Percentiles rank a stretch among this genome's conserved stretches.
Conservation (phyloP, 441 rosid genomes). For the Metrosideros polymorpha region DNA sequence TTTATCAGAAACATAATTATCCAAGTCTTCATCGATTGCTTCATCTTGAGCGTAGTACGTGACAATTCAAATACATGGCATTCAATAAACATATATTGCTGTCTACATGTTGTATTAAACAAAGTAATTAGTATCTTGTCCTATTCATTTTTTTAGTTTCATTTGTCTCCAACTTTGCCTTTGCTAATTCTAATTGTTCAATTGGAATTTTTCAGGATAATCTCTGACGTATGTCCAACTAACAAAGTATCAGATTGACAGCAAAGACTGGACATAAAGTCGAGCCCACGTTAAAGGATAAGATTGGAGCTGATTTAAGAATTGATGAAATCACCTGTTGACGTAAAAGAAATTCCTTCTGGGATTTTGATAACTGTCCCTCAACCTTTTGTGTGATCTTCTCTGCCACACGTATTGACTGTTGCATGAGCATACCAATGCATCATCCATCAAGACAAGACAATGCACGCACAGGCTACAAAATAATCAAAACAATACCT, state of each 20-base stretch:
- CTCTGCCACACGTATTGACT: slow-evolving; percentile 99
- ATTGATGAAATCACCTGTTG: slow-evolving; percentile 71
- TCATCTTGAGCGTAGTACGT: neutral
- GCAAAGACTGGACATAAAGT: neutral
- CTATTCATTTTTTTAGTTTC: neutral
- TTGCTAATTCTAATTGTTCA: neutral
- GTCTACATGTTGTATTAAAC: neutral
- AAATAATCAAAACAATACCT: slow-evolving; percentile 39
- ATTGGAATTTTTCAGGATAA: neutral
- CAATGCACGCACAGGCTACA: slow-evolving; percentile 7
- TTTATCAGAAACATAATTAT: neutral
- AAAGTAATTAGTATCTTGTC: neutral
- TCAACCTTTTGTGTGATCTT: slow-evolving; percentile 97
- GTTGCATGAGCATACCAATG: slow-evolving; percentile 28
- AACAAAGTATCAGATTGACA: neutral
- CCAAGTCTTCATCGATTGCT: neutral
- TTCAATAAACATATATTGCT: neutral
- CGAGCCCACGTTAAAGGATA: neutral
- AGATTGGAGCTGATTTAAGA: neutral
- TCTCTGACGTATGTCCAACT: neutral
- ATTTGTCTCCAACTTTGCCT: neutral
- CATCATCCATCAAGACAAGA: slow-evolving; percentile 15
- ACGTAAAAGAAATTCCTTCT: slow-evolving; percentile 96
- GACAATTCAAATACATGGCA: neutral
- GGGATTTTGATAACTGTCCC: slow-evolving; percentile 98